Evolutionary conservation across 306 rosid species (phyloP).

Genomic region (Alnus rubra): DNA sequence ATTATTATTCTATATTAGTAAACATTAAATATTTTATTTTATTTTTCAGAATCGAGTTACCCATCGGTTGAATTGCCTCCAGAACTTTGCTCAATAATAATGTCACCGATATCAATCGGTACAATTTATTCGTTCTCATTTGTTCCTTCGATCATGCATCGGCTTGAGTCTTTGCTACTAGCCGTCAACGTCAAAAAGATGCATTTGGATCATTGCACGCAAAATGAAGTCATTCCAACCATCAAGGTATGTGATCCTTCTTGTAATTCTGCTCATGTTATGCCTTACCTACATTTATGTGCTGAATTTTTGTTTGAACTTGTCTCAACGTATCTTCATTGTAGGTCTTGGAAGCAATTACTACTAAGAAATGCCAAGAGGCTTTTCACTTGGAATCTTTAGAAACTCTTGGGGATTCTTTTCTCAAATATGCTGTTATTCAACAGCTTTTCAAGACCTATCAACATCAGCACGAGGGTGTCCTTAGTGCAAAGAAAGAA

Average conservation of each 20-base stretch:
- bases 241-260: slow-evolving; percentile 44
- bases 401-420: slow-evolving; percentile 93
- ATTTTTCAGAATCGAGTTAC: slow-evolving; percentile 53
- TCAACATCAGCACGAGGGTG: slow-evolving; percentile 69
- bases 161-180: slow-evolving; percentile 59
- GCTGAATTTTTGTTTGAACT: slow-evolving; percentile 7
- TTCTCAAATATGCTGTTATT: slow-evolving; percentile 73
- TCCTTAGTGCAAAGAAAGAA: slow-evolving; percentile 61
- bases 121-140: slow-evolving; percentile 62
- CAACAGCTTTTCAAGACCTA: slow-evolving; percentile 59
- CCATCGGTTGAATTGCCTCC: slow-evolving; percentile 72
- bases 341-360: slow-evolving; percentile 88
- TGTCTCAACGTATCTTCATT: slow-evolving; percentile 11
- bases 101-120: slow-evolving; percentile 63
- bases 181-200: slow-evolving; percentile 64
- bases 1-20: slow-evolving; percentile 3
- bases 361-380: slow-evolving; percentile 69
- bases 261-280: too few relatives aligned
- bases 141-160: slow-evolving; percentile 80
- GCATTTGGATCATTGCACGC: slow-evolving; percentile 54
- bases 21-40: background rate
- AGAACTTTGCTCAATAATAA: slow-evolving; percentile 62
- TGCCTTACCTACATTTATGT: too few relatives aligned
- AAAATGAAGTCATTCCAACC: slow-evolving; percentile 48
- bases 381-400: slow-evolving; percentile 74